These are phyloP conservation scores for Botrytis squamosa DNA, from an alignment of 2,329 filamentous ascomycete species.

Conservation along the genomic window DNA sequence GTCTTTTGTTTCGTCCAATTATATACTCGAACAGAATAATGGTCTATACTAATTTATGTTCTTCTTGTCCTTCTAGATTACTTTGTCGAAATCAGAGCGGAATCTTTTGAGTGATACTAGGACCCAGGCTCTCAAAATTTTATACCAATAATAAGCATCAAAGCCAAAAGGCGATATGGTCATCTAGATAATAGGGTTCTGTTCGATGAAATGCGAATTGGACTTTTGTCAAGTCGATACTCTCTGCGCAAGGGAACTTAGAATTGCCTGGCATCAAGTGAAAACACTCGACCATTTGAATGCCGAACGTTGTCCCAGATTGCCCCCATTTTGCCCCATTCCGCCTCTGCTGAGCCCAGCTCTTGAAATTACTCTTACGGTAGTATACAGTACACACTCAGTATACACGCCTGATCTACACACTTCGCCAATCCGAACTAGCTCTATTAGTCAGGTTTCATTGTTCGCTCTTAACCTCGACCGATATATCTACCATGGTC, in stretches of 20 bases:
- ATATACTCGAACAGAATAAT: background rate
- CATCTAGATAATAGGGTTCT: background rate
- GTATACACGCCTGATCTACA: background rate
- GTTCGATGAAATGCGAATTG: background rate
- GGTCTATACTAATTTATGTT: too few relatives aligned
- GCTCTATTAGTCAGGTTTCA: background rate
- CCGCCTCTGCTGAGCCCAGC: background rate
- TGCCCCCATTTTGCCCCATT: background rate
- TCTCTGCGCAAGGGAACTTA: fast-evolving
- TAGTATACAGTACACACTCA: background rate
- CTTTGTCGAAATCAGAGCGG: background rate
- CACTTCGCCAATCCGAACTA: background rate
- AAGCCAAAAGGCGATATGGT: background rate
- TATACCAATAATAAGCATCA: background rate
- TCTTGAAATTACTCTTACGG: background rate
- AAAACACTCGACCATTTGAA: background rate
- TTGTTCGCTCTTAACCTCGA: background rate
- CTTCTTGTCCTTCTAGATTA: background rate
- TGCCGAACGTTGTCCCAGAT: background rate
- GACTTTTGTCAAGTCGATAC: too few relatives aligned
- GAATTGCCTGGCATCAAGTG: background rate
- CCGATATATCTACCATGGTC: background rate
- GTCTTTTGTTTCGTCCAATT: background rate
- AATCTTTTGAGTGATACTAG: background rate
- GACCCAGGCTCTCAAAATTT: background rate